Conservation (phyloP, 2,329 filamentous ascomycete genomes). For the Xylariaceae sp. region DNA sequence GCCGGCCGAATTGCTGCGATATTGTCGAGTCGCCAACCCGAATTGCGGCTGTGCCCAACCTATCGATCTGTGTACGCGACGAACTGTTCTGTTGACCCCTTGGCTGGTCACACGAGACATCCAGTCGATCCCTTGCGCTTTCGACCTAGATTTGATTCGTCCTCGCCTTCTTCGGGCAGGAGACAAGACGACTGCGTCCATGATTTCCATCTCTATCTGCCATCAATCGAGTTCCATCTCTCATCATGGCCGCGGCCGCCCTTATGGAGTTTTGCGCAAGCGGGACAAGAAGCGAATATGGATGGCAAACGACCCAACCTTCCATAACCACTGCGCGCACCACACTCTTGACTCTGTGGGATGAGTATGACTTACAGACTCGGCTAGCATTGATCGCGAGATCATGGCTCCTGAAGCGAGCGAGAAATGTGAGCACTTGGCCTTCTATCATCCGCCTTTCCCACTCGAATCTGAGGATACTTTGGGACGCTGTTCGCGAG, state of each 20-base stretch:
- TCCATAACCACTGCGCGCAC: slow-evolving; percentile 25
- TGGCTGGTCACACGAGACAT: not conserved
- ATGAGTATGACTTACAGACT: slow-evolving; percentile 30
- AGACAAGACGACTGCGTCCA: slow-evolving; percentile 39
- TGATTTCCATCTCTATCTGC: slow-evolving; percentile 43
- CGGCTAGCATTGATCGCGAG: slow-evolving; percentile 36
- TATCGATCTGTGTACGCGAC: not conserved
- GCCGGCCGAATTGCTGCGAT: not conserved
- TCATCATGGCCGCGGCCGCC: slow-evolving; percentile 52
- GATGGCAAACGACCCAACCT: slow-evolving; percentile 30
- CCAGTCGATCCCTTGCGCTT: slow-evolving; percentile 4
- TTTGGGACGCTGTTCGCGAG: too few species aligned
- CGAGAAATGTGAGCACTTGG: slow-evolving; percentile 29
- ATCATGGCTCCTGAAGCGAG: slow-evolving; percentile 33
- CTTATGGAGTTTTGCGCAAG: slow-evolving; percentile 40
- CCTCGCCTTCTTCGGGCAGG: slow-evolving; percentile 14
- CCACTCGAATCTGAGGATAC: too few species aligned
- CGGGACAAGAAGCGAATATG: slow-evolving; percentile 38
- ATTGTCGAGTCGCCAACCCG: not conserved
- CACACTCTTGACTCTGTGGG: slow-evolving; percentile 25
- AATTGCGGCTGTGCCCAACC: not conserved
- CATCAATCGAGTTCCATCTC: slow-evolving; percentile 40
- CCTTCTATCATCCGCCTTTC: too few species aligned
- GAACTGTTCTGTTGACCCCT: not conserved
- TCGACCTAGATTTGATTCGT: slow-evolving; percentile 6